Conservation (phyloP, 441 rosid species). For the Populus hybrid region DNA sequence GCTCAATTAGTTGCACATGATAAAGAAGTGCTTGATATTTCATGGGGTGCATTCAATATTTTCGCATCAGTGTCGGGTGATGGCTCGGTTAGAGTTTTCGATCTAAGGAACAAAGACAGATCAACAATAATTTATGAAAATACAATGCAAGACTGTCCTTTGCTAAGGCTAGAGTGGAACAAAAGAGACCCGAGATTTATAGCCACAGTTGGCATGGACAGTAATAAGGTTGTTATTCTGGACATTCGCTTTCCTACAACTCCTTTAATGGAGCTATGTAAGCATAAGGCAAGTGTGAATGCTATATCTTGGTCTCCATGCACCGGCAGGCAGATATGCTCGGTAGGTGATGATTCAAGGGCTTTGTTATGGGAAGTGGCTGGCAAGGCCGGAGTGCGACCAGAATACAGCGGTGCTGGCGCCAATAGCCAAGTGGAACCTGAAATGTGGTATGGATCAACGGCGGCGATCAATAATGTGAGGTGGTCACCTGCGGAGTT, state of each 20-base stretch:
- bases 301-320: conserved; percentile 48
- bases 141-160: conserved; percentile 27
- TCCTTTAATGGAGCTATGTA: conserved; percentile 38
- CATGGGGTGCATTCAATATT: conserved; percentile 54
- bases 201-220: conserved; percentile 52
- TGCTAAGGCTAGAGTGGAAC: conserved; percentile 59
- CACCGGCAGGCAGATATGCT: conserved; percentile 38
- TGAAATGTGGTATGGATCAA: conserved; percentile 41
- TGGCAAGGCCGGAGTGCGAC: background rate
- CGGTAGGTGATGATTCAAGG: conserved; percentile 50
- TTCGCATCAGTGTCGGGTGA: conserved; percentile 59
- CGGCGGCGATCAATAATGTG: conserved; percentile 42
- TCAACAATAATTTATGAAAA: conserved; percentile 61
- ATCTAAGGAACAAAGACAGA: conserved; percentile 52
- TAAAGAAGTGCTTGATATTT: conserved; percentile 54
- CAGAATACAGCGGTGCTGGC: background rate
- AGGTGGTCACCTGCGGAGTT: conserved; percentile 51
- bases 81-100: conserved; percentile 58
- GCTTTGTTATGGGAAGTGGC: conserved; percentile 49
- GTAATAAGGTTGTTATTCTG: conserved; percentile 43
- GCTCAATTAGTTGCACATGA: conserved; percentile 58
- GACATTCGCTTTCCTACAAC: conserved; percentile 55
- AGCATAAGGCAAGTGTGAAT: conserved; percentile 46
- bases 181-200: conserved; percentile 51
- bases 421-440: conserved; percentile 26